phyloP scores from a whole-genome alignment of 805 yeast species.

The Wickerhamomyces sydowiorum region DNA sequence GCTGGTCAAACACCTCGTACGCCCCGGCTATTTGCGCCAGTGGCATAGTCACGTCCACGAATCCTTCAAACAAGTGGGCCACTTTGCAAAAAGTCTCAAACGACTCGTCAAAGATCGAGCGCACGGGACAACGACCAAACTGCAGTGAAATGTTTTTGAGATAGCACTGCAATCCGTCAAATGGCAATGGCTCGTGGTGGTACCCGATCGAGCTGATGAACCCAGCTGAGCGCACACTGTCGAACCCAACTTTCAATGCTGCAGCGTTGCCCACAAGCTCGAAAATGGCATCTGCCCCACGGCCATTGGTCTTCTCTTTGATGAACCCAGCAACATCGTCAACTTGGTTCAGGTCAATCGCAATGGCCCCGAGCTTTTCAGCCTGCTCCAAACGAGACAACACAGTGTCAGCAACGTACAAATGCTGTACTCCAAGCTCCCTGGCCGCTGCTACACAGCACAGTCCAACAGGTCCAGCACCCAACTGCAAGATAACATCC shows the following conservation, averaged over 20 bases:
- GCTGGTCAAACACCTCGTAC: constrained; percentile 46
- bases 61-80: constrained; percentile 40
- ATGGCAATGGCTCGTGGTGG: constrained; percentile 52
- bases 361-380: constrained; percentile 43
- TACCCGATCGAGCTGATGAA: constrained; percentile 54
- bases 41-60: constrained; percentile 42
- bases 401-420: constrained; percentile 60
- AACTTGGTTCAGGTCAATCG: constrained; percentile 33
- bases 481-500: constrained; percentile 43
- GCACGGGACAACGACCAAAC: constrained; percentile 60
- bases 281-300: constrained; percentile 56
- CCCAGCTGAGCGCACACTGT: constrained; percentile 51
- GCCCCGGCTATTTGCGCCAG: constrained; percentile 40
- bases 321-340: constrained; percentile 31
- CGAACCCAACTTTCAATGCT: constrained; percentile 47
- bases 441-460: constrained; percentile 64
- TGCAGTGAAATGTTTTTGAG: constrained; percentile 49
- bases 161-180: constrained; percentile 52
- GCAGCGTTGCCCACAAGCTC: constrained; percentile 54
- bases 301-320: constrained; percentile 30
- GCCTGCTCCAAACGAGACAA: constrained; percentile 62
- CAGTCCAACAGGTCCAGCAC: constrained; percentile 72
- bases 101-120: constrained; percentile 50
- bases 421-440: constrained; percentile 63
- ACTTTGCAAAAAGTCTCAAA: constrained; percentile 40